Conservation (phyloP, 352 stramenopile genomes). For the Phytopythium chamaehyphon region DNA sequence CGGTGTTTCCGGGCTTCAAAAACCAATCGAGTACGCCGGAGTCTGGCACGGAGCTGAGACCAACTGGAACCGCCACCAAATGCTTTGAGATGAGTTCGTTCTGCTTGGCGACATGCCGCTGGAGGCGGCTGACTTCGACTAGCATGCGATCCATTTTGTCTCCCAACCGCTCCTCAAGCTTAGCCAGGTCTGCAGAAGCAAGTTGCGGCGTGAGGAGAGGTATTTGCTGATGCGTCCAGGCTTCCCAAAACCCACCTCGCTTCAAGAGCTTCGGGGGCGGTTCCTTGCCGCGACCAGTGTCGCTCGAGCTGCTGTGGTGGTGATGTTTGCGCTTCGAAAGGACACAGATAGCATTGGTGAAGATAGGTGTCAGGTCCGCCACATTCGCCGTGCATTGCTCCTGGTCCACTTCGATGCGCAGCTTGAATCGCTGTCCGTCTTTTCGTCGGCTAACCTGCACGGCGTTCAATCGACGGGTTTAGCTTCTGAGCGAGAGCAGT, state of each 20-base stretch:
- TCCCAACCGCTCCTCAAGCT: slow-evolving; percentile 56
- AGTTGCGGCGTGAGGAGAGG: background rate
- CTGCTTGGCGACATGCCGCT: slow-evolving; percentile 64
- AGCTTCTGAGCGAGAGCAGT: background rate
- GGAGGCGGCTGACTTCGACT: slow-evolving; percentile 48
- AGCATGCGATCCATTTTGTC: slow-evolving; percentile 50
- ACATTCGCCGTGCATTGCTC: slow-evolving; percentile 82
- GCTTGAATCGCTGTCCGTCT: slow-evolving; percentile 80
- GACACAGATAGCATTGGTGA: slow-evolving; percentile 85
- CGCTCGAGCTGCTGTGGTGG: slow-evolving; percentile 23
- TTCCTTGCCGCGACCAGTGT: slow-evolving; percentile 42
- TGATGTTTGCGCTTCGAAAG: slow-evolving; percentile 84
- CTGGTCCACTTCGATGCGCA: slow-evolving; percentile 81
- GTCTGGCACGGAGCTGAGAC: slow-evolving; percentile 22
- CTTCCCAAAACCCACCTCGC: slow-evolving; percentile 27
- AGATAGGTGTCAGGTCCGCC: slow-evolving; percentile 68
- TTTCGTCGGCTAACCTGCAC: slow-evolving; percentile 69
- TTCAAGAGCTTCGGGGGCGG: slow-evolving; percentile 58
- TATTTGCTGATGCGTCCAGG: no score
- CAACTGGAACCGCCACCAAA: slow-evolving; percentile 20
- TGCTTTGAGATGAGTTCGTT: slow-evolving; percentile 48
- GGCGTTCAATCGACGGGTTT: background rate
- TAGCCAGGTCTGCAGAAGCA: slow-evolving; percentile 35
- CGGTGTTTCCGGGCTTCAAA: slow-evolving; percentile 41
- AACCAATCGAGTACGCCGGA: slow-evolving; percentile 55